Conservation (phyloP, 768 basidiomycete genomes). For the Mycena maculata region DNA sequence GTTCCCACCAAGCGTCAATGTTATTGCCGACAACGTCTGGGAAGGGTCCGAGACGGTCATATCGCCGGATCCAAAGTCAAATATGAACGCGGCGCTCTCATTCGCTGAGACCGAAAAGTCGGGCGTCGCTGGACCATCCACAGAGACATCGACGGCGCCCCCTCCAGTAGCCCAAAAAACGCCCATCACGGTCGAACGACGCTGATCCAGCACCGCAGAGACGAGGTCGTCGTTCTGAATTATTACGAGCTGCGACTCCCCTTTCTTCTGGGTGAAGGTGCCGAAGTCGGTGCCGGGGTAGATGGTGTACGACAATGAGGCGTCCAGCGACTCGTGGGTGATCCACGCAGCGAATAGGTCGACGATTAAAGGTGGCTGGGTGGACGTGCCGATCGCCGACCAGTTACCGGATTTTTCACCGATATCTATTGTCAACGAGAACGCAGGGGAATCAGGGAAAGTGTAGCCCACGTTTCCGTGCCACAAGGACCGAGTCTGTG, state of each 20-base stretch:
- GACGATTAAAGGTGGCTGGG: slow-evolving; percentile 65
- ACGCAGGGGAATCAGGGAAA: slow-evolving; percentile 51
- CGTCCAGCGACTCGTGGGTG: slow-evolving; percentile 49
- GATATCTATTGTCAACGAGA: slow-evolving; percentile 52
- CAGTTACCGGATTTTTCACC: slow-evolving; percentile 68
- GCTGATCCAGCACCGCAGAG: slow-evolving; percentile 63
- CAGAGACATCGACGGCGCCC: slow-evolving; percentile 54
- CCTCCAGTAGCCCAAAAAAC: slow-evolving; percentile 68
- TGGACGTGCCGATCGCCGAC: slow-evolving; percentile 72
- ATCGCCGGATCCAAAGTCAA: slow-evolving; percentile 51
- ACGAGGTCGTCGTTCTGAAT: slow-evolving; percentile 60
- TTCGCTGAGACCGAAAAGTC: slow-evolving; percentile 49
- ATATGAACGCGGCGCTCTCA: slow-evolving; percentile 58
- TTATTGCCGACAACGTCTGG: slow-evolving; percentile 56
- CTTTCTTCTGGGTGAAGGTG: slow-evolving; percentile 54
- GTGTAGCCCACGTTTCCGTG: slow-evolving; percentile 75
- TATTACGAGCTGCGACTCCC: slow-evolving; percentile 45
- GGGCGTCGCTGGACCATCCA: slow-evolving; percentile 28
- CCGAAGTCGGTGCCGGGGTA: slow-evolving; percentile 61
- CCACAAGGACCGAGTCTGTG: slow-evolving; percentile 55
- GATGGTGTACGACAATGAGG: slow-evolving; percentile 62
- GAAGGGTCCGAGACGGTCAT: slow-evolving; percentile 76
- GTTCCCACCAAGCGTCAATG: slow-evolving; percentile 48
- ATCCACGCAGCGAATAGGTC: slow-evolving; percentile 76
- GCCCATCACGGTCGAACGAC: slow-evolving; percentile 55